These are phyloP conservation scores for Xylaria sp. DNA, from an alignment of 2,329 filamentous ascomycete genomes.

Conservation along the genomic window DNA sequence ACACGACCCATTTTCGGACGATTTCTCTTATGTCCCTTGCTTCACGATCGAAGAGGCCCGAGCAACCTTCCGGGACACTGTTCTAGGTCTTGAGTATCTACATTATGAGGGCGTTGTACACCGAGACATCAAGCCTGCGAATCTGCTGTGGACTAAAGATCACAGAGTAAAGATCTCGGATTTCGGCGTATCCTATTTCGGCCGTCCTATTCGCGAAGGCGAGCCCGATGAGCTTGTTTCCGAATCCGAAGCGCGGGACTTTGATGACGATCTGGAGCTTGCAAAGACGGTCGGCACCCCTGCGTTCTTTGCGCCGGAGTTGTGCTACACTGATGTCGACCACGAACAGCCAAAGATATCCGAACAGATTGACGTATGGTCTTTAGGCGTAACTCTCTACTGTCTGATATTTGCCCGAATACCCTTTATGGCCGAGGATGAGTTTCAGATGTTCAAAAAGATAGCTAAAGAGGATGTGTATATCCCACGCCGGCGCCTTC, in stretches of 20 bases:
- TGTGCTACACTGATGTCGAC: constrained; percentile 87
- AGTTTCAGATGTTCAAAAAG: constrained; percentile 89
- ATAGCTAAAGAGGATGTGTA: constrained; percentile 95
- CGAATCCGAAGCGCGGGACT: constrained; percentile 84
- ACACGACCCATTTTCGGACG: constrained; percentile 80
- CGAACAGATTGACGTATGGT: constrained; percentile 97
- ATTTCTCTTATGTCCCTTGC: constrained; percentile 92
- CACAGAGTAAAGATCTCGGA: constrained; percentile 97
- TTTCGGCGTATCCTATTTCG: constrained; percentile 98
- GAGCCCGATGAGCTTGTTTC: constrained; percentile 79
- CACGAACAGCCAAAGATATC: constrained; percentile 81
- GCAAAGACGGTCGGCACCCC: constrained; percentile 98
- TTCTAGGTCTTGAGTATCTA: constrained; percentile 92
- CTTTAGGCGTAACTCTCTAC: constrained; percentile 93
- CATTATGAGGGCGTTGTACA: constrained; percentile 89
- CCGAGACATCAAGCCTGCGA: constrained; percentile 88
- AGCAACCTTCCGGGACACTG: constrained; percentile 88
- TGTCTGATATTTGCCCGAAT: constrained; percentile 94
- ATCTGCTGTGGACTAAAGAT: constrained; percentile 86
- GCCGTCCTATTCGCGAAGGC: constrained; percentile 84
- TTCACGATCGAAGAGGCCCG: constrained; percentile 88
- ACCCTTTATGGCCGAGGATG: constrained; percentile 90
- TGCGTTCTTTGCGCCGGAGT: constrained; percentile 95
- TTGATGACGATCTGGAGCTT: constrained; percentile 94
- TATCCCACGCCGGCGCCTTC: constrained; percentile 84